These are phyloP conservation scores for Cicer bijugum DNA, from an alignment of 306 rosid genomes.

Conservation along the genomic window DNA sequence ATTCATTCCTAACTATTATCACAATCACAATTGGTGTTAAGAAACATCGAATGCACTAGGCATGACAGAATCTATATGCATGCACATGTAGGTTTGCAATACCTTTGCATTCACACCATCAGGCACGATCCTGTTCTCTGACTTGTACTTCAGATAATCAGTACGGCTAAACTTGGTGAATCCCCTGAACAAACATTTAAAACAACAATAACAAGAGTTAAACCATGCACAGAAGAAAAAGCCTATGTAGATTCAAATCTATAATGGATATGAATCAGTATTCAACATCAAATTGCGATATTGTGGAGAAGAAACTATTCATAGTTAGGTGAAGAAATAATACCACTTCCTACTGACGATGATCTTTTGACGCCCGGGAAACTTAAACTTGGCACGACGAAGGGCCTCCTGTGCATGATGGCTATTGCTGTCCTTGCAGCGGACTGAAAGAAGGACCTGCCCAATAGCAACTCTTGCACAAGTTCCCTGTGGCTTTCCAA, in stretches of 20 bases:
- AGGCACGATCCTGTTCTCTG: background rate
- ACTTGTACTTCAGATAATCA: conserved; percentile 6
- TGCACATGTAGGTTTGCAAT: background rate
- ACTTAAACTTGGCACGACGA: conserved; percentile 9
- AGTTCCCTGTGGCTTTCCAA: background rate
- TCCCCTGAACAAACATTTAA: background rate
- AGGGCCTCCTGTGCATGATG: conserved; percentile 8
- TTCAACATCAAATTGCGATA: background rate
- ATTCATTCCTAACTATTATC: background rate
- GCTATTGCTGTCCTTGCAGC: background rate
- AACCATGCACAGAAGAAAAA: background rate
- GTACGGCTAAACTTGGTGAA: conserved; percentile 17
- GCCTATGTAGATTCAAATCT: background rate
- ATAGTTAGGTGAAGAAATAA: background rate
- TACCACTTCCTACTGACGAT: conserved; percentile 14
- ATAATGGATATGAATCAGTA: background rate
- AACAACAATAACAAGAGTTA: background rate
- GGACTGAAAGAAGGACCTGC: conserved; percentile 10
- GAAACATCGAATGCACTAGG: too few species aligned
- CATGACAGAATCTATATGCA: background rate
- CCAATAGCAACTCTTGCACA: conserved; percentile 14
- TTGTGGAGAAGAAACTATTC: background rate
- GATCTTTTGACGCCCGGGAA: conserved; percentile 9
- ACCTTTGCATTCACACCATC: conserved; percentile 16
- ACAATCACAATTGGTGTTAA: background rate